These are phyloP conservation scores for Aspergillus campestris DNA, from an alignment of 495 filamentous ascomycete genomes.

Conservation along the genomic window DNA sequence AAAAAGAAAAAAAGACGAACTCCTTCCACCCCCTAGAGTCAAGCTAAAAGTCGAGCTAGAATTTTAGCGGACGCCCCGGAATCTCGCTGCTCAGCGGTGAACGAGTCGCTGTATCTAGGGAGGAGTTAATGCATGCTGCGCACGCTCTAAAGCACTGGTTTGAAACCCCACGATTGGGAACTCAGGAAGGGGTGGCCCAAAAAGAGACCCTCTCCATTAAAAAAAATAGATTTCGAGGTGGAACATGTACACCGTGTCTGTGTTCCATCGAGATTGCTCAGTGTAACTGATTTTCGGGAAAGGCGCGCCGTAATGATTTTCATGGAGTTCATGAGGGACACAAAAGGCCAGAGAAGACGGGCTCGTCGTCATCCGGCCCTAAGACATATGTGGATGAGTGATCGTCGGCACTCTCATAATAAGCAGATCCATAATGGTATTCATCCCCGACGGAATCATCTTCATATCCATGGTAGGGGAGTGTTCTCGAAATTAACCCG, in stretches of 20 bases:
- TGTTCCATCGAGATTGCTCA: neutral
- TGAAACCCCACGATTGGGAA: slow-evolving; percentile 18
- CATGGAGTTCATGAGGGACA: neutral
- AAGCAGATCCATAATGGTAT: neutral
- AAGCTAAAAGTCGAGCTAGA: neutral
- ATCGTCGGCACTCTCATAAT: slow-evolving; percentile 5
- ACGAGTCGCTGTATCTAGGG: slow-evolving; percentile 8
- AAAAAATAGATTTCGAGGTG: slow-evolving; percentile 1
- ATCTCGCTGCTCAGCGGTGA: slow-evolving; percentile 32
- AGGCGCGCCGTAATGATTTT: neutral
- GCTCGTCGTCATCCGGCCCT: slow-evolving; percentile 9
- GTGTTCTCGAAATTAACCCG: neutral
- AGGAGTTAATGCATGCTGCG: slow-evolving; percentile 5
- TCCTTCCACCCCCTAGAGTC: no score
- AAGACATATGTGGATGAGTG: slow-evolving; percentile 3
- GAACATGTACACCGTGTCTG: slow-evolving; percentile 5
- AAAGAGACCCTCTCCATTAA: neutral
- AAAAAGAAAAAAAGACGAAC: no score
- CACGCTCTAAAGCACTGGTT: slow-evolving; percentile 11
- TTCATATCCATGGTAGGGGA: neutral
- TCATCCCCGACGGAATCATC: neutral
- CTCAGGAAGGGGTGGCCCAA: neutral
- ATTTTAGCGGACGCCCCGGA: slow-evolving; percentile 11
- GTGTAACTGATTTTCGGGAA: slow-evolving; percentile 8
- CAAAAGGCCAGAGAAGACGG: no score